A percentile compares a stretch with the other conserved stretches of the same genome.
Conservation (phyloP, 805 yeast species). For the Kurtzmaniella fragi region DNA sequence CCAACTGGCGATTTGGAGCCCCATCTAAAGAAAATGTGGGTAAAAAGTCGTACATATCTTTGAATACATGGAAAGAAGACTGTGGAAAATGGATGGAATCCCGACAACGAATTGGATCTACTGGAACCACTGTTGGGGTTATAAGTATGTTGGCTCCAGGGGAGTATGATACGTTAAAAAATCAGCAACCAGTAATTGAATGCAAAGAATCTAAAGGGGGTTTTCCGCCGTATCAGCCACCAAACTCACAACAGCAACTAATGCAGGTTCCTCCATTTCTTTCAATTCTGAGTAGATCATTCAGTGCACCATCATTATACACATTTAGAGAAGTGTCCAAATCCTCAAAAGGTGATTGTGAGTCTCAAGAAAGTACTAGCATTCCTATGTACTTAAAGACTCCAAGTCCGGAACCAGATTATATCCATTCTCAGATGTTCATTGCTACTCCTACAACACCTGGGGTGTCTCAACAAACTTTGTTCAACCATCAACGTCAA, state of each 20-base stretch:
- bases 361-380: neutral
- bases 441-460: neutral
- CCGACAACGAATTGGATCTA: constrained; percentile 6
- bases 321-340: constrained; percentile 25
- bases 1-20: constrained; percentile 4
- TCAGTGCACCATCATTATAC: constrained; percentile 38
- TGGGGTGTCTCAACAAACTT: neutral
- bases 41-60: constrained; percentile 16
- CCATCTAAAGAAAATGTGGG: constrained; percentile 1
- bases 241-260: no score
- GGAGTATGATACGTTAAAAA: no score
- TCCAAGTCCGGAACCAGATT: neutral
- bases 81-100: constrained; percentile 18
- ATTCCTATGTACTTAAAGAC: neutral
- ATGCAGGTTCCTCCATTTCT: constrained; percentile 1
- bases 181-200: no score
- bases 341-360: neutral
- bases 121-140: neutral
- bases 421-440: neutral
- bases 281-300: constrained; percentile 20
- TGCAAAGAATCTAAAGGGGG: no score
- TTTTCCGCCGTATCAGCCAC: no score
- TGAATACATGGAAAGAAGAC: constrained; percentile 29
- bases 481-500: neutral
- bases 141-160: no score